A percentile compares a stretch with the other conserved stretches of the same genome.
Conservation (phyloP, 2,329 filamentous ascomycete genomes). For the Aspergillus sp. region DNA sequence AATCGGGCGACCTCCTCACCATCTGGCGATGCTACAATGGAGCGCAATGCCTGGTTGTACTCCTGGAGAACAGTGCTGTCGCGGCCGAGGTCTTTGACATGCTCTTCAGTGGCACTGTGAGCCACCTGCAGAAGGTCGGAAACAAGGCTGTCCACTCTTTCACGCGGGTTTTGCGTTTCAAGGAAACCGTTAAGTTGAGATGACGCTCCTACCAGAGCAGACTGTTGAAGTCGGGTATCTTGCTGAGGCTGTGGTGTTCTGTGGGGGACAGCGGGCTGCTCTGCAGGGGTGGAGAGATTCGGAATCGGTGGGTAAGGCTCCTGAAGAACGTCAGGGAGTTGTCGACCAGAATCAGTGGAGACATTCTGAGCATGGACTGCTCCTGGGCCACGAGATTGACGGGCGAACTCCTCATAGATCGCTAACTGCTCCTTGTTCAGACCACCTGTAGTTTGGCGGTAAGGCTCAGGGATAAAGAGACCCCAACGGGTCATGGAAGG, state of each 20-base stretch:
- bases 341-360: constrained; percentile 60
- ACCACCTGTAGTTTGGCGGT: constrained; percentile 78
- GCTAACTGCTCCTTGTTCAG: constrained; percentile 90
- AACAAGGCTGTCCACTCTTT: constrained; percentile 55
- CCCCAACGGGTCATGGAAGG: constrained; percentile 84
- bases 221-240: constrained; percentile 40
- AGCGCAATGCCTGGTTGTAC: constrained; percentile 57
- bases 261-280: constrained; percentile 61
- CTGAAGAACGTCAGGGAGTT: constrained; percentile 62
- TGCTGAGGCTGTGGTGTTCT: constrained; percentile 55
- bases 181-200: constrained; percentile 62
- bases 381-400: constrained; percentile 70
- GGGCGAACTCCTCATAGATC: constrained; percentile 94
- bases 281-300: constrained; percentile 62
- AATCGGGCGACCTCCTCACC: constrained; percentile 58
- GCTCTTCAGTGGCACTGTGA: constrained; percentile 58
- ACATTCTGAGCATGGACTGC: constrained; percentile 55
- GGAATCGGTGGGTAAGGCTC: constrained; percentile 61
- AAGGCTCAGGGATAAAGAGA: constrained; percentile 89
- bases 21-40: constrained; percentile 54
- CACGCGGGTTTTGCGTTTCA: constrained; percentile 53
- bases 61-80: constrained; percentile 57
- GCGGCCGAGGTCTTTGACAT: constrained; percentile 57
- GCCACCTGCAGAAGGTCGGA: constrained; percentile 57
- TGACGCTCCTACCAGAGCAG: constrained; percentile 39